These are phyloP conservation scores for Mucor indicus DNA, from an alignment of 371 early-diverging fungal genomes.

Conservation along the genomic window DNA sequence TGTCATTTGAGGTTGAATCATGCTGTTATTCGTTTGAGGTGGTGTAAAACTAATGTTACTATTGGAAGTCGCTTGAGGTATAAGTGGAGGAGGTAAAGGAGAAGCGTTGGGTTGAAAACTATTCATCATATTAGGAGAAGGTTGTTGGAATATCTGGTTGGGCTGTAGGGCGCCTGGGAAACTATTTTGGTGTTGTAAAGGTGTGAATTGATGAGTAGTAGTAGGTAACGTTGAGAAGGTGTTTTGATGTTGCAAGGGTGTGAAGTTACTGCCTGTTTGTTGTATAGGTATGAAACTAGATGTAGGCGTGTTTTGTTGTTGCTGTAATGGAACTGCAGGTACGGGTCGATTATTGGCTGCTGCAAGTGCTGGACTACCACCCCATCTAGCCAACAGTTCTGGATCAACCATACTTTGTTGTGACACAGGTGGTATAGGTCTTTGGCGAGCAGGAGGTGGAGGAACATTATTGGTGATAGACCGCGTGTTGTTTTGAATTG, in stretches of 20 bases:
- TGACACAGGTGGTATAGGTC: constrained; percentile 27
- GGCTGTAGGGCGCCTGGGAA: not conserved
- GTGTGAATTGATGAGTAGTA: constrained; percentile 2
- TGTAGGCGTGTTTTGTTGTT: constrained; percentile 2
- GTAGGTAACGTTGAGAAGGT: constrained; percentile 4
- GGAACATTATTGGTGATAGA: not conserved
- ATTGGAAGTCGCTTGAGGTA: constrained; percentile 14
- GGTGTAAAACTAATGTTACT: too few relatives aligned
- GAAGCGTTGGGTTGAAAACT: constrained; percentile 15
- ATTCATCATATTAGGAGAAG: not conserved
- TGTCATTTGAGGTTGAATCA: constrained; percentile 1
- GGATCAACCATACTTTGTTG: constrained; percentile 39
- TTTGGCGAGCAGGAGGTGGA: constrained; percentile 21
- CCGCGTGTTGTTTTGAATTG: not conserved
- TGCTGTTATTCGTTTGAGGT: not conserved
- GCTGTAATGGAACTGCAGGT: constrained; percentile 13
- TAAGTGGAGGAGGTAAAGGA: constrained; percentile 27
- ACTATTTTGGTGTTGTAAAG: constrained; percentile 16
- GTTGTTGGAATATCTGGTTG: too few relatives aligned
- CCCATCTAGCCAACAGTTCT: constrained; percentile 36
- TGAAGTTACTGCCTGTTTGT: not conserved
- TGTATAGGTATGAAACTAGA: not conserved
- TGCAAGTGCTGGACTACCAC: constrained; percentile 15
- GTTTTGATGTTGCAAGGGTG: not conserved
- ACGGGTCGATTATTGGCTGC: constrained; percentile 15